Conservation (phyloP, 2,329 filamentous ascomycete genomes). For the Monilinia polystroma region DNA sequence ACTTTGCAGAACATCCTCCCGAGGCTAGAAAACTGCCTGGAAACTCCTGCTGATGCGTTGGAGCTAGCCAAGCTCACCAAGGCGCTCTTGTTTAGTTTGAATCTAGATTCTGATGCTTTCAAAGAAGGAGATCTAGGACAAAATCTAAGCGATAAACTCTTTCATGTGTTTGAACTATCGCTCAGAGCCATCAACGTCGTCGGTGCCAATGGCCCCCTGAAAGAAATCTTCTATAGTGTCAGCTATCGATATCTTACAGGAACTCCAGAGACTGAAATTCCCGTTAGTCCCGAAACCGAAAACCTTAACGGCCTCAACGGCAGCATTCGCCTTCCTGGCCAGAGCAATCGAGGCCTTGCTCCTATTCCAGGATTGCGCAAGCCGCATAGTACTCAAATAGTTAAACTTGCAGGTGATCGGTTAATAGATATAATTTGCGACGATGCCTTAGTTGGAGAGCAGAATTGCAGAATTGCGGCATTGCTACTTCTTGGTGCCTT, state of each 20-base stretch:
- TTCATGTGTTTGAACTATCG: constrained; percentile 86
- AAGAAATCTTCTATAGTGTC: constrained; percentile 87
- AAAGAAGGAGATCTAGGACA: constrained; percentile 57
- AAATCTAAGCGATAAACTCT: constrained; percentile 82
- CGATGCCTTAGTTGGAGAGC: constrained; percentile 83
- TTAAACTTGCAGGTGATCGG: constrained; percentile 77
- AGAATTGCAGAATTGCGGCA: constrained; percentile 79
- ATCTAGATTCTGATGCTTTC: constrained; percentile 51
- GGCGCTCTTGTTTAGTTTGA: constrained; percentile 68
- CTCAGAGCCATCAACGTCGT: constrained; percentile 76
- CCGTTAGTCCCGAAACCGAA: constrained; percentile 39
- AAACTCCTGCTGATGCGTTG: constrained; percentile 66
- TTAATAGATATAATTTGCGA: constrained; percentile 87
- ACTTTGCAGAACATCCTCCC: constrained; percentile 84
- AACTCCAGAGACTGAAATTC: constrained; percentile 54
- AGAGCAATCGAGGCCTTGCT: background rate
- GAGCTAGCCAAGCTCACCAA: constrained; percentile 77
- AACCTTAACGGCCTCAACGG: background rate
- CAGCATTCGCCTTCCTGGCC: background rate
- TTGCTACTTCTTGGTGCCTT: constrained; percentile 79
- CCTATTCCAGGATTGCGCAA: constrained; percentile 47
- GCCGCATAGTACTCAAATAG: constrained; percentile 60
- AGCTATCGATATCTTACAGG: constrained; percentile 81
- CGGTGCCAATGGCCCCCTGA: constrained; percentile 66
- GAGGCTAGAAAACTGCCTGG: constrained; percentile 74